Percentiles rank a stretch among this genome's conserved stretches.
These are phyloP conservation scores for Neckera pumila DNA, from an alignment of 225 moss, liverwort and hornwort genomes.

Conservation along the genomic window DNA sequence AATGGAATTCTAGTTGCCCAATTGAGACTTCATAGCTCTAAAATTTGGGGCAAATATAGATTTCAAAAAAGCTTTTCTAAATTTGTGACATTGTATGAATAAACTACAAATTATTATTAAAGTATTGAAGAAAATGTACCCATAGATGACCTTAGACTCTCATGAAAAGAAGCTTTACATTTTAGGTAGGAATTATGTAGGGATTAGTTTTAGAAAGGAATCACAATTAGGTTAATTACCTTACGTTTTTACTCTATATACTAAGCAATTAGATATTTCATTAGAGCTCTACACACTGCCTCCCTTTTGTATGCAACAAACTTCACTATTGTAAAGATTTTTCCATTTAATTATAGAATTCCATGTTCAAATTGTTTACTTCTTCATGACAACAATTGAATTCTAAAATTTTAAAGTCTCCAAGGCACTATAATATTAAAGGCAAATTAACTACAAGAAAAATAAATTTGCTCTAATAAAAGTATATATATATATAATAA, in stretches of 20 bases:
- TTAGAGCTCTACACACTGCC: neutral
- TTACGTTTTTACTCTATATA: neutral
- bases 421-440: neutral
- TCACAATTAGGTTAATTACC: neutral
- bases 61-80: neutral
- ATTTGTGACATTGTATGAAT: neutral
- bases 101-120: neutral
- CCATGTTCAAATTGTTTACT: neutral
- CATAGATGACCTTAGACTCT: neutral
- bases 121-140: neutral
- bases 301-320: neutral
- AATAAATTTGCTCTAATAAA: neutral
- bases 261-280: neutral
- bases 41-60: neutral
- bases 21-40: neutral
- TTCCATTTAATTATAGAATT: neutral
- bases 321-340: too few species aligned
- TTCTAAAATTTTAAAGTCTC: neutral
- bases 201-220: neutral
- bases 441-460: neutral
- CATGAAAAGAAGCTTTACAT: neutral
- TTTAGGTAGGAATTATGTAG: neutral
- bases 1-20: neutral
- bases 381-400: neutral
- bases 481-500: too few species aligned